Conservation (phyloP, 306 rosid genomes). For the Dryas alaskensis region DNA sequence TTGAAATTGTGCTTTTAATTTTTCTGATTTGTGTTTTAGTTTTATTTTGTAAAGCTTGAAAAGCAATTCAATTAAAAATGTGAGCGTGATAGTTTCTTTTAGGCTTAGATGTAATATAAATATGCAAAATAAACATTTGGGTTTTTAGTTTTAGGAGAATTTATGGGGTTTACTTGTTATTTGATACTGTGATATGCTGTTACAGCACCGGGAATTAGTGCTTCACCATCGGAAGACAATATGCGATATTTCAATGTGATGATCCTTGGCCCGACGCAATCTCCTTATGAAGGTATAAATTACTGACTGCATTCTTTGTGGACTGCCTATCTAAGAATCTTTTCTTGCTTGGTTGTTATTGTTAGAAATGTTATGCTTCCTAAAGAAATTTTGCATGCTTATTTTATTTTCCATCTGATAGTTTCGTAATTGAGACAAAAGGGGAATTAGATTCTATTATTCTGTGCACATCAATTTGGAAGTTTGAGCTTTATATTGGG, state of each 20-base stretch:
- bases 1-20: constrained; percentile 16
- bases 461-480: neutral
- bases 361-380: neutral
- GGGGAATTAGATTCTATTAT: neutral
- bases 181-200: constrained; percentile 30
- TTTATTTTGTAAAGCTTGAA: neutral
- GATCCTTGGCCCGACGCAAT: constrained; percentile 98
- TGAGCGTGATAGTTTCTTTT: neutral
- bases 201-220: constrained; percentile 97
- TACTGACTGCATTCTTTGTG: constrained; percentile 1
- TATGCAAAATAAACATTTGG: neutral
- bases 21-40: neutral
- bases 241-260: constrained; percentile 97
- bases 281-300: constrained; percentile 85
- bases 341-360: neutral
- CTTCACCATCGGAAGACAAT: constrained; percentile 94
- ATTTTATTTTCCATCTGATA: neutral
- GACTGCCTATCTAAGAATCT: neutral
- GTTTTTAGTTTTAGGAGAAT: constrained; percentile 13
- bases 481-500: neutral
- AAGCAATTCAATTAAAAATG: neutral
- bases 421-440: neutral
- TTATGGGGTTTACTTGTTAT: constrained; percentile 18
- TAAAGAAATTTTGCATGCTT: neutral
- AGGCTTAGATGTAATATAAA: neutral